phyloP scores from a whole-genome alignment of 176 grass and related monocot genomes.

The Cymbopogon citratus region DNA sequence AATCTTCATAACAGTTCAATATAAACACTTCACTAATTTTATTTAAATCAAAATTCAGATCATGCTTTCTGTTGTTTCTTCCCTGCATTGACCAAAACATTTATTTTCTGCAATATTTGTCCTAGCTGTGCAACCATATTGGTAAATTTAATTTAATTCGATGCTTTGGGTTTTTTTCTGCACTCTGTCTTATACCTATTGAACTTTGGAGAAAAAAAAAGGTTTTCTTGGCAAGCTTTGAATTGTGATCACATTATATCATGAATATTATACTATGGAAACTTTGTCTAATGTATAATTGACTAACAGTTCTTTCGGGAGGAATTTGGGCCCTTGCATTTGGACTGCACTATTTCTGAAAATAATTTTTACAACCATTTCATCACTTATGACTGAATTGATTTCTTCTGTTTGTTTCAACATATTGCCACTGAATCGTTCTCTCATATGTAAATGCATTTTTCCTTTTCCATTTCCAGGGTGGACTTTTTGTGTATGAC shows the following conservation, averaged over 20 bases:
- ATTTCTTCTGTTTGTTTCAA: too few species aligned
- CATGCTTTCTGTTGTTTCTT: neutral
- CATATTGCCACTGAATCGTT: too few species aligned
- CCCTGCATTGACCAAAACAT: neutral
- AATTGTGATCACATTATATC: neutral
- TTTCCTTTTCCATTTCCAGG: too few species aligned
- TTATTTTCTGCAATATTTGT: neutral
- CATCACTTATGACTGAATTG: too few species aligned
- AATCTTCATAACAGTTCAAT: neutral
- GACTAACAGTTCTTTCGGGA: neutral
- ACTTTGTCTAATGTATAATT: neutral
- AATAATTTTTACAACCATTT: too few species aligned
- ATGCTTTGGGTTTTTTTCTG: neutral
- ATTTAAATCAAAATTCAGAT: neutral
- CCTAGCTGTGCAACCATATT: neutral
- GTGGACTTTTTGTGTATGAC: slow-evolving; percentile 70
- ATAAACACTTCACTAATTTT: neutral
- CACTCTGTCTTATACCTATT: neutral
- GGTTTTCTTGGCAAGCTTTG: neutral
- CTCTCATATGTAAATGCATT: neutral
- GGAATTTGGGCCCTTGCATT: neutral
- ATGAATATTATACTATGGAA: neutral
- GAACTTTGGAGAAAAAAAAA: neutral
- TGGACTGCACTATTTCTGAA: neutral
- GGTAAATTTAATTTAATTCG: neutral